Percentiles rank a stretch among this genome's conserved stretches.
Evolutionary conservation across 75 land plant genomes (phyloP).

Genomic region (Cupressus sempervirens): DNA sequence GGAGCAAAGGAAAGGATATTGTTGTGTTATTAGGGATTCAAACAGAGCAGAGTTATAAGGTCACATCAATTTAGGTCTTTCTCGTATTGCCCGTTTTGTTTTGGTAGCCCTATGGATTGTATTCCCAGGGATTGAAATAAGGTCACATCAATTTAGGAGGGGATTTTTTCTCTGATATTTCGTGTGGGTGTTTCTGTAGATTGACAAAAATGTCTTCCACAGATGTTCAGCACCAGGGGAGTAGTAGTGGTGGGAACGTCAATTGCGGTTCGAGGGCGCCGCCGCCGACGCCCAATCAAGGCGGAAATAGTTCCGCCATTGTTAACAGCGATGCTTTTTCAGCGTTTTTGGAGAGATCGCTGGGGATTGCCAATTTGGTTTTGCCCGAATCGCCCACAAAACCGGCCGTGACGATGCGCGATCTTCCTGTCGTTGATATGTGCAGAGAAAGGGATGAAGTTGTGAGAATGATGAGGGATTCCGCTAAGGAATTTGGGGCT

Average conservation of each 20-base stretch:
- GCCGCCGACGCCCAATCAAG: constrained; percentile 1
- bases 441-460: neutral
- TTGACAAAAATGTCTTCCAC: neutral
- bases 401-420: neutral
- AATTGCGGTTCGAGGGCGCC: neutral
- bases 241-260: neutral
- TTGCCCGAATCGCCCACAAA: neutral
- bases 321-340: constrained; percentile 6
- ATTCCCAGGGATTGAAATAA: too few relatives aligned
- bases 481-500: neutral
- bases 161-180: neutral
- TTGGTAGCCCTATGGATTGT: too few relatives aligned
- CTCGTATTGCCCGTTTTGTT: too few relatives aligned
- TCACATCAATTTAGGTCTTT: too few relatives aligned
- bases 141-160: too few relatives aligned
- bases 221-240: neutral
- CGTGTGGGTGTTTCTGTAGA: too few relatives aligned
- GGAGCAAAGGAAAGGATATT: too few relatives aligned
- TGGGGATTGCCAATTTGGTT: constrained; percentile 5
- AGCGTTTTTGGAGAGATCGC: neutral
- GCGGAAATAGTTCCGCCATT: neutral
- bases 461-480: neutral
- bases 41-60: too few relatives aligned
- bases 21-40: too few relatives aligned
- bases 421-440: constrained; percentile 3